Evolutionary conservation across 352 stramenopile species (phyloP).

Genomic region (Blastocystis sp.): DNA sequence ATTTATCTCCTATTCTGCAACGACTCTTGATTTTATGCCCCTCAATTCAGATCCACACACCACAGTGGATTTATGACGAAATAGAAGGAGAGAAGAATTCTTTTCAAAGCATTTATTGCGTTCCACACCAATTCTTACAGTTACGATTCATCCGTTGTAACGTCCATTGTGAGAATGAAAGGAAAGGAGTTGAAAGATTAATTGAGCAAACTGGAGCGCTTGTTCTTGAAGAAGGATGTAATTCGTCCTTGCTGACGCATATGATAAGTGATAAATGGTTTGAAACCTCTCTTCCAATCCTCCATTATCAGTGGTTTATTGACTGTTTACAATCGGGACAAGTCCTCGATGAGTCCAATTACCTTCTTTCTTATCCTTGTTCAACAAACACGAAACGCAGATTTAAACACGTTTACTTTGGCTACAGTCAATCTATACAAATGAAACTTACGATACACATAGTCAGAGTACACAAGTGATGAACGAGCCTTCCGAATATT

Average conservation of each 20-base stretch:
- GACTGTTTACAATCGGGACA: not conserved
- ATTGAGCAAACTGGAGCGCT: not conserved
- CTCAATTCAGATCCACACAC: not conserved
- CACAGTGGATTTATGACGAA: constrained; percentile 16
- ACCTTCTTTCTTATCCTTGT: constrained; percentile 7
- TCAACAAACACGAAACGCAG: not conserved
- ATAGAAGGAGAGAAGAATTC: not conserved
- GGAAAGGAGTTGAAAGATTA: not conserved
- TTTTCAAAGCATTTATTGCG: not conserved
- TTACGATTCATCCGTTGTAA: not conserved
- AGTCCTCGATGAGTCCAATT: not conserved
- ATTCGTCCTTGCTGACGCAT: not conserved
- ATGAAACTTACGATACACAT: not conserved
- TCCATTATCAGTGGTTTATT: constrained; percentile 30
- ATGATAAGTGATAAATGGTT: not conserved
- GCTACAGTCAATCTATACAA: not conserved
- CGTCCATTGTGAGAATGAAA: not conserved
- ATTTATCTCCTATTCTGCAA: not conserved
- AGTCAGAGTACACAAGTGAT: constrained; percentile 39
- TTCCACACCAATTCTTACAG: not conserved
- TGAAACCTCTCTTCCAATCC: not conserved
- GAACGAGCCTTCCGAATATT: not conserved
- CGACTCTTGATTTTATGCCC: not conserved
- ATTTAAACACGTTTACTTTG: constrained; percentile 9
- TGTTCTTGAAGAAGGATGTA: not conserved